A percentile compares a stretch with the other conserved stretches of the same genome.
Evolutionary conservation across 2,329 filamentous ascomycete genomes (phyloP).

Genomic region (Cladosporium oxysporum): DNA sequence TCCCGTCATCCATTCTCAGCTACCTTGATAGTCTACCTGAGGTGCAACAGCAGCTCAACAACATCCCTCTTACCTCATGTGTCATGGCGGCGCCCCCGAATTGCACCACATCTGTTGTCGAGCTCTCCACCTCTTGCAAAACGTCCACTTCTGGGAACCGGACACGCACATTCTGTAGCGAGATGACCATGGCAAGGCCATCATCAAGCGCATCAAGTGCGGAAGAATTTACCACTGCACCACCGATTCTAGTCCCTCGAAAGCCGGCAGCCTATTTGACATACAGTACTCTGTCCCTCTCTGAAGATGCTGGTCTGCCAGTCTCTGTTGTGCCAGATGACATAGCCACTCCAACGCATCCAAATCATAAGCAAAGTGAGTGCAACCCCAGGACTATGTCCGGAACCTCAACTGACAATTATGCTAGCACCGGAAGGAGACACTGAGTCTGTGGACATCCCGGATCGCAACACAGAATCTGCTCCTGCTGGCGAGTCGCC

Average conservation of each 20-base stretch:
- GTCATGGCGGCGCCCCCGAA: background rate
- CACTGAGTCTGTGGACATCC: background rate
- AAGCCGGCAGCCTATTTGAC: slow-evolving; percentile 7
- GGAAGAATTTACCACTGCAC: background rate
- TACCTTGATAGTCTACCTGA: slow-evolving; percentile 11
- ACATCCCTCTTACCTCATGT: slow-evolving; percentile 4
- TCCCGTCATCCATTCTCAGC: slow-evolving; percentile 1
- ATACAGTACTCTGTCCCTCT: background rate
- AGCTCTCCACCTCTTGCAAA: background rate
- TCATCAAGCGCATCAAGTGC: background rate
- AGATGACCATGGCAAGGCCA: background rate
- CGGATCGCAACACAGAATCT: background rate
- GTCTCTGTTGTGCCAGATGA: background rate
- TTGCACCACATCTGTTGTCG: background rate
- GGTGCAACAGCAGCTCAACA: background rate
- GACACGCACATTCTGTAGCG: background rate
- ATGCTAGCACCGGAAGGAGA: background rate
- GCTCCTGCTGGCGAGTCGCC: background rate
- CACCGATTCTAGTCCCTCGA: background rate
- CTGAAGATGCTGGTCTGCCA: background rate
- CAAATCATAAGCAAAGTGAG: background rate
- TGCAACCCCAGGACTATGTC: background rate
- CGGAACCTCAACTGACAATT: background rate
- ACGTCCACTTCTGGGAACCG: background rate
- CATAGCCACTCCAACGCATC: background rate